Base-by-base conservation (phyloP, 345 rosid species). In the Moricandia arvensis region DNA sequence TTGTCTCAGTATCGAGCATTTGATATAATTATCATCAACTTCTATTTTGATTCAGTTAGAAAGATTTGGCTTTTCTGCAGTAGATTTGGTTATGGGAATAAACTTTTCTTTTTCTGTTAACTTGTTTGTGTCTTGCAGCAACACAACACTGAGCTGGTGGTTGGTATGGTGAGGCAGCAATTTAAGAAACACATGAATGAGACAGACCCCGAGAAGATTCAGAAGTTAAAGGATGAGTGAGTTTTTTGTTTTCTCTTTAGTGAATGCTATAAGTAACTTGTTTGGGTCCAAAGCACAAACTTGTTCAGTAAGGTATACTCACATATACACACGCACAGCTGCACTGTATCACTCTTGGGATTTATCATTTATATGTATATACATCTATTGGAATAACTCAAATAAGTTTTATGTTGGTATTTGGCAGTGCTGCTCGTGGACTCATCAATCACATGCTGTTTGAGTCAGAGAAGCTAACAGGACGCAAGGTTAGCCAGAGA, bases 351-450 rank as follows among this genome's bases (percentile, higher is more conserved):
- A 11, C 45, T 38, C 45, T 38, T 38, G 13, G 45, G 13, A 3
- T 38, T 38, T 38, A 37, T 37, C 43, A 37, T 37, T 3, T 37
- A 13, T 38, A 38, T 10, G 37, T 7, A 38, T 38, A 38, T 11
- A 38, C 45, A 5, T 43, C 51, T 43, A 43, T 61, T 41, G 63
- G 47, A 49, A 51, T 67, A 61, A 68, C 66, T 27, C 21, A 30
- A 16, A 16, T 11, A 18, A 1, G 3, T 57, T 31, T 38, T 33
- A 26, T 79, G 49, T 33, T 73, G 68, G 53, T 75, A 17, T 71
- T 57, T 80, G 80, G 84, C 87, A 96, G 99, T 68, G 99, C 97
- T 5, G 99, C 99, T 21, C 86, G 98, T 69, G 98, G 97, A 75
- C 98, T 92, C 69, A 88, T 92, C 79, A 92, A 95, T 80, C 99